Evolutionary conservation across 352 stramenopile species (phyloP).

Genomic region (Phytophthora tubulina): DNA sequence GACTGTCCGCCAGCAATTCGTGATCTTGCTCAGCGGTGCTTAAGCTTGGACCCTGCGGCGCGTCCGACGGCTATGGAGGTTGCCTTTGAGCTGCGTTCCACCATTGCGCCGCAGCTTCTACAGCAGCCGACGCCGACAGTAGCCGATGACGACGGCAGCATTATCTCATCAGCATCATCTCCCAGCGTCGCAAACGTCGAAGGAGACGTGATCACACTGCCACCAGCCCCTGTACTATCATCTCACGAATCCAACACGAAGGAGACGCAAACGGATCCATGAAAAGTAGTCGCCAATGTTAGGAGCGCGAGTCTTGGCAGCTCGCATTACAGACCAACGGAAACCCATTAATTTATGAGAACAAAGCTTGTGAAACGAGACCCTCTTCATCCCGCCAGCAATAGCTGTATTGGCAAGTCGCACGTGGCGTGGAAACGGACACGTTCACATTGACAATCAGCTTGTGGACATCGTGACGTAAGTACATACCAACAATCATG

Average conservation of each 20-base stretch:
- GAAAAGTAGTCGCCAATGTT: slow-evolving; percentile 31
- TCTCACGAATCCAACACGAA: slow-evolving; percentile 12
- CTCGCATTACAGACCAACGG: slow-evolving; percentile 22
- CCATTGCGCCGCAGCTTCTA: slow-evolving; percentile 56
- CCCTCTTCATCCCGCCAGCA: slow-evolving; percentile 7
- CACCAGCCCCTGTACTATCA: not conserved
- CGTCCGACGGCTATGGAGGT: slow-evolving; percentile 79
- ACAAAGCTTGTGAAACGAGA: slow-evolving; percentile 29
- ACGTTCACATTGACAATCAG: slow-evolving; percentile 9
- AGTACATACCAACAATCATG: slow-evolving; percentile 6
- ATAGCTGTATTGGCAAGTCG: slow-evolving; percentile 16
- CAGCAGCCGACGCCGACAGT: slow-evolving; percentile 31
- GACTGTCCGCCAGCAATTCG: slow-evolving; percentile 66
- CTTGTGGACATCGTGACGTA: slow-evolving; percentile 2
- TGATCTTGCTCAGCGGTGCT: slow-evolving; percentile 63
- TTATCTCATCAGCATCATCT: slow-evolving; percentile 22
- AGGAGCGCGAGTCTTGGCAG: slow-evolving; percentile 20
- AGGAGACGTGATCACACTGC: not conserved
- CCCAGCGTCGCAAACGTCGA: slow-evolving; percentile 11
- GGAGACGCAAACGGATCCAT: slow-evolving; percentile 30
- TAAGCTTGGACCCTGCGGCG: slow-evolving; percentile 68
- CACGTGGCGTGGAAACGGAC: slow-evolving; percentile 25
- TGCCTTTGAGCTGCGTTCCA: slow-evolving; percentile 67
- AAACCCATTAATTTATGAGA: slow-evolving; percentile 46
- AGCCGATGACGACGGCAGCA: slow-evolving; percentile 22